phyloP scores from a whole-genome alignment of 2,329 filamentous ascomycete genomes.

The Pyrenophora teres region DNA sequence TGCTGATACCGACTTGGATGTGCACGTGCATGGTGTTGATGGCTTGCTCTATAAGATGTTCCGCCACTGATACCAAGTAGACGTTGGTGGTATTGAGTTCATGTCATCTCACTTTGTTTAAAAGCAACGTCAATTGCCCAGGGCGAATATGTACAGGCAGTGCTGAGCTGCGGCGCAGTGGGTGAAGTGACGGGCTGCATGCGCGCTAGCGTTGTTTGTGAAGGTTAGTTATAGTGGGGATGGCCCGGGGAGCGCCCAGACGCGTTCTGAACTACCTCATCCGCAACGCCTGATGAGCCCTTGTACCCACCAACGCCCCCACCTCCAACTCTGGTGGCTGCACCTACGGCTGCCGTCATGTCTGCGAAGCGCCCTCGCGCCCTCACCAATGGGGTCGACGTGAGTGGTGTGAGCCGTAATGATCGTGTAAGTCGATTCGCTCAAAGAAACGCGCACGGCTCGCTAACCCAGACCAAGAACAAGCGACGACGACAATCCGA shows the following conservation, averaged over 20 bases:
- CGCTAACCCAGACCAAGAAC: constrained; percentile 33
- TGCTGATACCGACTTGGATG: neutral
- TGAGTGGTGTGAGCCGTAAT: constrained; percentile 12
- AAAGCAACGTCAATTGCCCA: no score
- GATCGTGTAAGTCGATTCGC: constrained; percentile 26
- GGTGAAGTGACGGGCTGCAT: neutral
- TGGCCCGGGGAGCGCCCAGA: constrained; percentile 6
- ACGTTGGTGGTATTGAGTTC: no score
- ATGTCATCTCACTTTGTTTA: no score
- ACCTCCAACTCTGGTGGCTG: constrained; percentile 1
- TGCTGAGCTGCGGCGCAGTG: neutral
- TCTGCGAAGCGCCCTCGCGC: constrained; percentile 41
- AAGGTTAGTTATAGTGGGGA: constrained; percentile 20
- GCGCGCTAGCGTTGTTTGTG: constrained; percentile 14
- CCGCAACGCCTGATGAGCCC: neutral
- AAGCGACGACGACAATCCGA: constrained; percentile 38
- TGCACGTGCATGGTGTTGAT: no score
- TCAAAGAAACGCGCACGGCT: neutral
- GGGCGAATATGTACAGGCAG: no score
- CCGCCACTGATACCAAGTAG: no score
- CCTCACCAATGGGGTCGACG: constrained; percentile 24
- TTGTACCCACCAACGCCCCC: neutral
- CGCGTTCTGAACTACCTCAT: constrained; percentile 22
- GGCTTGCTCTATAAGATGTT: no score
- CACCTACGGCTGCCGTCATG: constrained; percentile 35